A percentile compares a stretch with the other conserved stretches of the same genome.
These are phyloP conservation scores for Aquilaria agallochum DNA, from an alignment of 441 rosid genomes.

Conservation along the genomic window DNA sequence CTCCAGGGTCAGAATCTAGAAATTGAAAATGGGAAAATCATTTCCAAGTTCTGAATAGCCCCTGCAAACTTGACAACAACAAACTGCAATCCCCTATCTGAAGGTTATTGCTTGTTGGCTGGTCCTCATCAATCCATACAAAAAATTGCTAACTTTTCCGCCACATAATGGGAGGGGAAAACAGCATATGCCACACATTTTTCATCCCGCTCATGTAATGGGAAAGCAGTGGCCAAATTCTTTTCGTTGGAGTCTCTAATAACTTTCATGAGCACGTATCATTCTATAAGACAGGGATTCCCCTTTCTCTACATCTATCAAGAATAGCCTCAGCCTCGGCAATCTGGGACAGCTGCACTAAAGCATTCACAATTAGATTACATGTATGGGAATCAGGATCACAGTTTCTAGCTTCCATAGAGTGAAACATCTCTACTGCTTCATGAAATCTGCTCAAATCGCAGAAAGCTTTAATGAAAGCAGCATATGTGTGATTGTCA, in stretches of 20 bases:
- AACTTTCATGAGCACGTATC: no score
- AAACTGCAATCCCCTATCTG: slow-evolving; percentile 3
- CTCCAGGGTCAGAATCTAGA: no score
- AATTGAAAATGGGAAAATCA: no score
- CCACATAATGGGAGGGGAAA: neutral
- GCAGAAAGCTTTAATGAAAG: slow-evolving; percentile 46
- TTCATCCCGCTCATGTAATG: neutral
- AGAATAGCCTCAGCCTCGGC: slow-evolving; percentile 30
- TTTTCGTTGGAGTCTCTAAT: slow-evolving; percentile 1
- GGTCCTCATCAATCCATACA: neutral
- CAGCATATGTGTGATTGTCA: slow-evolving; percentile 51
- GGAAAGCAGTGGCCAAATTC: slow-evolving; percentile 4
- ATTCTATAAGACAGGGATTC: slow-evolving; percentile 13
- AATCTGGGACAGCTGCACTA: slow-evolving; percentile 19
- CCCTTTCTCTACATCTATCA: slow-evolving; percentile 19
- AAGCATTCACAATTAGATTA: slow-evolving; percentile 34
- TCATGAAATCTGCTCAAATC: slow-evolving; percentile 47
- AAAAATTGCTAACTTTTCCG: neutral
- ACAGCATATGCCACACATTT: neutral
- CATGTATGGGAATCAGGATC: slow-evolving; percentile 51
- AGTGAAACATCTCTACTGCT: slow-evolving; percentile 48
- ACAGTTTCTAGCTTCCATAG: slow-evolving; percentile 59
- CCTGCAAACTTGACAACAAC: neutral
- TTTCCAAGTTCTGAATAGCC: neutral
- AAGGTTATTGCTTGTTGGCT: neutral